Base-by-base conservation (phyloP, 2,329 filamentous ascomycete species). In the Westerdykella sp. region DNA sequence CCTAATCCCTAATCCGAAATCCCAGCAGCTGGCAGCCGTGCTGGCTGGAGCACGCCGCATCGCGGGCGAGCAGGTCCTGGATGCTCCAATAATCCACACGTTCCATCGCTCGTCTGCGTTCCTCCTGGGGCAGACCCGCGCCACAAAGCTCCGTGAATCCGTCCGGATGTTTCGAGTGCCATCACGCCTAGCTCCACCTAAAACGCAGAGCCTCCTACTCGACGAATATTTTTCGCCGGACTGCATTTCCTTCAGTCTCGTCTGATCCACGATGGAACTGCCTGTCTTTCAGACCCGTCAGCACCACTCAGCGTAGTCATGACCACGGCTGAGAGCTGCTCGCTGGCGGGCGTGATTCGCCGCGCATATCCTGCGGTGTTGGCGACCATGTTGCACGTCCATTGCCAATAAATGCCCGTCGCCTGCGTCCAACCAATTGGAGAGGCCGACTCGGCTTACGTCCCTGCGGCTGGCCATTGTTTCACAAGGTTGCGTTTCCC, bases 371-470 rank as follows among this genome's bases (percentile, higher is more conserved):
- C 47, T 40, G 48, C 51, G 43, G 18, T 42, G 10, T 41, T 42
- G 25, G 42, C 38, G 22, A 37, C 18, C 46, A 37, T 43, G 47
- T 47, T 45, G 41, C 47, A 44, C 45, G 41, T 48, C 55, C 48
- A 54, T 57, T 59, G 57, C 56, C 59, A 61, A 62, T 62, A 60
- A 39, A 39, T 34, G 34, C 35, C 32, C 28, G 28, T 46, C 39
- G 41, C 49, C 47, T 39, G 32, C 34, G 40, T 15, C 34, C 39
- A 14, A 16, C 60, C 60, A 62, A 62, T 61, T 51, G 53, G 44
- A 30, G 36, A 25, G 22, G 12, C 28, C 15, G n/a, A 34, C 41
- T 34, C 40, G 37, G 15, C 37, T 18, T 23, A n/a, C 23, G n/a
- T 22, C 9, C n/a, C 22, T 10, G 22, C 14, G 3, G 9, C 37